Base-by-base conservation (phyloP, 2,329 filamentous ascomycete genomes). In the Whalleya microplaca region DNA sequence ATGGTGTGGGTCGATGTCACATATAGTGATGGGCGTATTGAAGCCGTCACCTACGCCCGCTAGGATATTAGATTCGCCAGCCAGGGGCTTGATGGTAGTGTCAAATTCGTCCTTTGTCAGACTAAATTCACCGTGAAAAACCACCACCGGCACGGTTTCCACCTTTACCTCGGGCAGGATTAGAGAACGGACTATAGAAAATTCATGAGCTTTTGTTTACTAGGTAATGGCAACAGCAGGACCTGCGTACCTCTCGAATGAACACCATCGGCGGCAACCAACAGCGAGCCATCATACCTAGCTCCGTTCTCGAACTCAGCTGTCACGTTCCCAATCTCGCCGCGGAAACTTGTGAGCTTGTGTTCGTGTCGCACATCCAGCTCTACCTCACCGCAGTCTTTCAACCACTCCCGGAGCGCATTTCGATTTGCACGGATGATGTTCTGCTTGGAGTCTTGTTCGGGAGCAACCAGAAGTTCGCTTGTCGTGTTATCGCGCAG, bases 311-410 rank as follows among this genome's bases (percentile, higher is more conserved):
- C 21, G 21, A 47, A 19, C 21, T 10, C 27, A 18, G 32, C 45
- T 3, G 8, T 29, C 12, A 47, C 45, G 21, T 29, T 21, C 8
- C 45, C 45, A 79, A 83, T 45, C 82, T 83, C 21, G 79, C 76
- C 0, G 76, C 91, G 23, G 74, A 78, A 14, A 73, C 78, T 23
- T 81, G 82, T 1, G 75, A 47, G 21, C 45, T 29, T 29, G 45
- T 47, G 45, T n/a, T n/a, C 45, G 45, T 47, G 32, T 21, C 32
- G 23, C 21, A 47, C 45, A 21, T 47, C 45, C 3, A 47, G 27
- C 27, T 29, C 27, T 5, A 12, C 27, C 12, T 29, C 27, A 12
- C 27, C 27, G 27, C 27, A 29, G 27, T 29, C 27, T 29, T 29
- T 29, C 27, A 29, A 12, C 27, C 27, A 29, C 27, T 29, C 27